Conservation (phyloP, 176 grass and related monocot genomes). For the Aegilops sharonensis region DNA sequence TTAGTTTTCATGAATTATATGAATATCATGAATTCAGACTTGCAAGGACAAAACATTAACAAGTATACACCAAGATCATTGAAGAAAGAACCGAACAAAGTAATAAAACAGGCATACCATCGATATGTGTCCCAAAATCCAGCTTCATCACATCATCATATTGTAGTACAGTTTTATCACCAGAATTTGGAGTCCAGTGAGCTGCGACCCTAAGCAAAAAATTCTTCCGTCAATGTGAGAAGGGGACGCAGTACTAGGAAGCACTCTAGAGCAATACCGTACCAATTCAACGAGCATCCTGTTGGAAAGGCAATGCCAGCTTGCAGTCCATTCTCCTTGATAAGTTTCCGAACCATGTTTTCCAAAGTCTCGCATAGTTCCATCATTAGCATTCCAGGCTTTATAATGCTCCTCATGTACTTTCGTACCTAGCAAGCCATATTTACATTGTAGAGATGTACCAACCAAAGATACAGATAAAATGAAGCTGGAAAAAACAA, state of each 20-base stretch:
- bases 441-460: conserved; percentile 12
- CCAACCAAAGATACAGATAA: conserved; percentile 14
- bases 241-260: conserved; percentile 3
- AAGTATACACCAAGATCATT: neutral
- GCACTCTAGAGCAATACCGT: conserved; percentile 3
- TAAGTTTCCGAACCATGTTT: conserved; percentile 57
- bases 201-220: conserved; percentile 79
- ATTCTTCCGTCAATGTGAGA: conserved; percentile 9
- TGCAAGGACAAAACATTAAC: neutral
- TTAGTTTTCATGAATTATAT: neutral
- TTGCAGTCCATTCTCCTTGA: conserved; percentile 62
- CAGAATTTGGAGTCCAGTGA: conserved; percentile 98
- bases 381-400: conserved; percentile 95
- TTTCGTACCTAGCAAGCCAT: conserved; percentile 69
- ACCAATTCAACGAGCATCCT: conserved; percentile 62
- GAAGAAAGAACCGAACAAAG: neutral
- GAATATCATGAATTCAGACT: conserved; percentile 17
- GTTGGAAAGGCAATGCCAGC: conserved; percentile 65
- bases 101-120: conserved; percentile 56
- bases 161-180: conserved; percentile 90
- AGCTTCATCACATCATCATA: conserved; percentile 99
- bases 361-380: conserved; percentile 77
- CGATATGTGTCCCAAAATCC: conserved; percentile 98
- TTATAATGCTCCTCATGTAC: conserved; percentile 88
- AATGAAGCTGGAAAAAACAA: conserved; percentile 1